Percentiles rank a stretch among this genome's conserved stretches.
These are phyloP conservation scores for Phytopythium ostracodes DNA, from an alignment of 352 stramenopile genomes.

Conservation along the genomic window DNA sequence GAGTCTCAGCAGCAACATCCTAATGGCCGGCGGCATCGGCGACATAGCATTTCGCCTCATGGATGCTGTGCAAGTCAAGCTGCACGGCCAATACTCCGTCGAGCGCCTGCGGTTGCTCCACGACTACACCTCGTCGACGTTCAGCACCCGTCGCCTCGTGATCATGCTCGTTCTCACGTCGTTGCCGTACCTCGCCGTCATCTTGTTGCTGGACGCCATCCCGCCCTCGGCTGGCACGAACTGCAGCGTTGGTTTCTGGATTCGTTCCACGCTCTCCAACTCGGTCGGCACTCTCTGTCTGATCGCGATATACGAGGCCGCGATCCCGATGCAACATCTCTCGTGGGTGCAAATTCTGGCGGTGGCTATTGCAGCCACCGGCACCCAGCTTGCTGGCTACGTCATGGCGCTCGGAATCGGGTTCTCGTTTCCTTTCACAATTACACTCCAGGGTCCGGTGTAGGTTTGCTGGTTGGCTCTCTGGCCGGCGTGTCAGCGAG, in stretches of 20 bases:
- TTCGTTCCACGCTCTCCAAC: not conserved
- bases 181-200: not conserved
- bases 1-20: conserved; percentile 24
- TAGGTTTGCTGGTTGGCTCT: not conserved
- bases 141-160: not conserved
- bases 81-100: not conserved
- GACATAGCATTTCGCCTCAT: not conserved
- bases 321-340: not conserved
- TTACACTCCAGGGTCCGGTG: not conserved
- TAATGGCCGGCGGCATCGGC: conserved; percentile 4
- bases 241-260: not conserved
- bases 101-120: not conserved
- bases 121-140: not conserved
- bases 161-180: not conserved
- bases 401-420: not conserved
- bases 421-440: not conserved
- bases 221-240: not conserved
- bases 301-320: not conserved
- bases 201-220: not conserved
- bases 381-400: not conserved
- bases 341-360: too few relatives aligned
- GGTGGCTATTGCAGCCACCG: not conserved
- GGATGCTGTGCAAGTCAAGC: not conserved
- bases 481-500: not conserved
- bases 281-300: not conserved